Conservation (phyloP, 805 yeast genomes). For the Schizosaccharomyces japonicus region DNA sequence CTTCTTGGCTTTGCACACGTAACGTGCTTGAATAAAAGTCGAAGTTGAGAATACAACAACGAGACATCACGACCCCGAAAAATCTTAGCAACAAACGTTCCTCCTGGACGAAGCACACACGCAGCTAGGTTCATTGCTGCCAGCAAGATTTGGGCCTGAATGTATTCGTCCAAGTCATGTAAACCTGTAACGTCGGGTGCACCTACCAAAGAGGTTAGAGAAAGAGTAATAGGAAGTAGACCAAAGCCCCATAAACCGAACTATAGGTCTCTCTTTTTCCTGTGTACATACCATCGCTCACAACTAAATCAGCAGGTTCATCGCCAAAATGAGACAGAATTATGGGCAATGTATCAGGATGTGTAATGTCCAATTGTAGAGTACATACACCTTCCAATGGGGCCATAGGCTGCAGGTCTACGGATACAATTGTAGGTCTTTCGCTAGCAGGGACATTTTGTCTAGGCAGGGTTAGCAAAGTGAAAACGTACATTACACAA, state of each 20-base stretch:
- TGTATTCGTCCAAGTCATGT: constrained; percentile 88
- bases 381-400: constrained; percentile 82
- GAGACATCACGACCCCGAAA: constrained; percentile 93
- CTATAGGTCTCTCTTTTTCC: constrained; percentile 7
- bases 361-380: constrained; percentile 90
- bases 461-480: no score
- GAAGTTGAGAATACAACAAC: constrained; percentile 72
- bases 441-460: constrained; percentile 17
- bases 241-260: neutral
- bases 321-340: constrained; percentile 72
- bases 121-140: constrained; percentile 84
- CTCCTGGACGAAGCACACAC: constrained; percentile 69
- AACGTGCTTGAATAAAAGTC: constrained; percentile 62
- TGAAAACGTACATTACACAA: no score
- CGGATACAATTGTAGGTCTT: constrained; percentile 63
- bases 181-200: constrained; percentile 97
- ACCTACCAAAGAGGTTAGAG: constrained; percentile 32
- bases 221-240: no score
- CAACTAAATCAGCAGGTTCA: constrained; percentile 74
- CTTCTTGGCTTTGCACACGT: constrained; percentile 92
- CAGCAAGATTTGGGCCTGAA: constrained; percentile 79
- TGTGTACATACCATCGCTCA: constrained; percentile 26
- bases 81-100: constrained; percentile 84
- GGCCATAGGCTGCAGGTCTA: constrained; percentile 91
- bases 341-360: constrained; percentile 60